Base-by-base conservation (phyloP, 2,329 filamentous ascomycete species). In the Fusarium napiforme region DNA sequence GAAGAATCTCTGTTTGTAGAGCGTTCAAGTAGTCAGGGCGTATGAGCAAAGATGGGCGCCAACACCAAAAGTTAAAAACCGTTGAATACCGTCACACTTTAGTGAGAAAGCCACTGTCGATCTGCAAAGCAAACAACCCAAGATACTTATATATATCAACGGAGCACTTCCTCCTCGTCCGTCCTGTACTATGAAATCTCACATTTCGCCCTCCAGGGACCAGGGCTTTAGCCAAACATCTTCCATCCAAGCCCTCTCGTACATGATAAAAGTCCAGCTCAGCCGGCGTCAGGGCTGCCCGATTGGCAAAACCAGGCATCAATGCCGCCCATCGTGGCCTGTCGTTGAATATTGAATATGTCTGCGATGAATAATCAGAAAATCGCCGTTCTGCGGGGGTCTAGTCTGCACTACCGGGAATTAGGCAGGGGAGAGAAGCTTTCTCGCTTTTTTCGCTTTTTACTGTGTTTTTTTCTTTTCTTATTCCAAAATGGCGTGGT, bases 331-430 rank as follows among this genome's bases (percentile, higher is more conserved):
- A 65, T 63, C 43, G 46, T 59, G 47, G 65, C 58, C 55, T 65
- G 60, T 46, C 49, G 49, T 64, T 60, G 61, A 75, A 70, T 78
- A 68, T 75, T 75, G 75, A 76, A 77, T 78, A 77, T 78, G 76
- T 78, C 76, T 71, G 68, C 64, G 77, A 78, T 78, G 75, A 78
- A 73, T 75, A 77, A 78, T 78, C 77, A 78, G 60, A 75, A 78
- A 78, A 77, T 77, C 67, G 30, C 19, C 42, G 30, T 26, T 40
- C 34, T 64, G 65, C 64, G 64, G 67, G 65, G 65, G 58, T 30
- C 23, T 43, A 59, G 50, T n/a, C 23, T 43, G 39, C 40, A 52
- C 28, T 47, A 59, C 67, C 30, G 59, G 67, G 66, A 59, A 70
- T 69, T 60, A 60, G 19, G 36, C 56, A 40, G 49, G 47, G 36